Conservation (phyloP, 129 eudicot genomes). For the Arctium lappa region DNA sequence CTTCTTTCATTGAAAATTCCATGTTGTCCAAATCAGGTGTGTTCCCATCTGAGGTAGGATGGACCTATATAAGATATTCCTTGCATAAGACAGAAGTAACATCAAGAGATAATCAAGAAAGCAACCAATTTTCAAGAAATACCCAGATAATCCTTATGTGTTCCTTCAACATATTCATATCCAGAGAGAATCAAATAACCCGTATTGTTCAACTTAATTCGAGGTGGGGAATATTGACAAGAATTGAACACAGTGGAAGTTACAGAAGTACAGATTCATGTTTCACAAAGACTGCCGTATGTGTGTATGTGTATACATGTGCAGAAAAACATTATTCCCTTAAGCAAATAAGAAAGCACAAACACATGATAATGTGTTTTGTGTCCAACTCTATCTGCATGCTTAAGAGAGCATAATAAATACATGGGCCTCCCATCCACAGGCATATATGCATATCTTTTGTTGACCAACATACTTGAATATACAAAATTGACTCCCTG, state of each 20-base stretch:
- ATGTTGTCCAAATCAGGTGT: conserved; percentile 39
- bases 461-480: background rate
- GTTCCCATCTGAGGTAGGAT: conserved; percentile 39
- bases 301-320: background rate
- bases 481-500: background rate
- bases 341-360: background rate
- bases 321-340: background rate
- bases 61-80: conserved; percentile 50
- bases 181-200: background rate
- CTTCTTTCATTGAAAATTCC: conserved; percentile 50
- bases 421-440: background rate
- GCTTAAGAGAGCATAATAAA: background rate
- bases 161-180: conserved; percentile 10
- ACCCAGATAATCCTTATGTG: background rate
- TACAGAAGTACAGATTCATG: background rate
- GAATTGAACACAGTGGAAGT: background rate
- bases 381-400: background rate
- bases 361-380: background rate
- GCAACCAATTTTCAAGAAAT: conserved; percentile 10
- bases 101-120: conserved; percentile 26
- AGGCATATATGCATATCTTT: background rate
- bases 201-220: background rate
- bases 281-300: background rate
- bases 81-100: conserved; percentile 38
- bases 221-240: background rate